Percentiles rank a stretch among this genome's conserved stretches.
These are phyloP conservation scores for Knoxdaviesia proteae DNA, from an alignment of 2,329 filamentous ascomycete species.

Conservation along the genomic window DNA sequence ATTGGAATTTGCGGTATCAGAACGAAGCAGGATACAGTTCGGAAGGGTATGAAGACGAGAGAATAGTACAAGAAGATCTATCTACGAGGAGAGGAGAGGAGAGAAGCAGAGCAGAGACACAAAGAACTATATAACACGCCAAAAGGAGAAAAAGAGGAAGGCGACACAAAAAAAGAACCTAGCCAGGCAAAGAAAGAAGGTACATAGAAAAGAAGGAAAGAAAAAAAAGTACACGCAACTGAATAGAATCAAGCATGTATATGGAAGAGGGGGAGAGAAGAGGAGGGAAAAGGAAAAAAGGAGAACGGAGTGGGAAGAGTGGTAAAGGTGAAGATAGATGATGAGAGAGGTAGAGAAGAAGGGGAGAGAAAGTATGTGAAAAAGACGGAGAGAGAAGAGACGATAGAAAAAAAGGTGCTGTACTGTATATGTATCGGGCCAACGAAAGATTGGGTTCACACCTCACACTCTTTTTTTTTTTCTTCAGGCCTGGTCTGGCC, in stretches of 20 bases:
- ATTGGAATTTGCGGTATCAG: conserved; percentile 25
- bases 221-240: conserved; percentile 7
- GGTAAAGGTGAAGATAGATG: conserved; percentile 3
- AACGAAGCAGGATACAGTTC: conserved; percentile 4
- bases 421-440: background rate
- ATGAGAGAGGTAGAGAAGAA: conserved; percentile 6
- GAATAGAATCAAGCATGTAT: conserved; percentile 1
- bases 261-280: conserved; percentile 1
- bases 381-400: background rate
- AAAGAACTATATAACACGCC: background rate
- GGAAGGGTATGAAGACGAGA: conserved; percentile 1
- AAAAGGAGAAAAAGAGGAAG: background rate
- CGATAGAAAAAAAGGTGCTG: background rate
- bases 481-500: too few relatives aligned
- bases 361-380: conserved; percentile 4
- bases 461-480: too few relatives aligned
- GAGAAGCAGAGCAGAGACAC: conserved; percentile 4
- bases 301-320: conserved; percentile 6
- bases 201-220: conserved; percentile 4
- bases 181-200: conserved; percentile 2
- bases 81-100: conserved; percentile 1
- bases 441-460: too few relatives aligned
- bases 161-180: background rate
- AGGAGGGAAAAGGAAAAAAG: conserved; percentile 7
- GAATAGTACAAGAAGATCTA: background rate